A percentile compares a stretch with the other conserved stretches of the same genome.
phyloP scores from a whole-genome alignment of 805 yeast genomes.

The Barnettozyma californica region DNA sequence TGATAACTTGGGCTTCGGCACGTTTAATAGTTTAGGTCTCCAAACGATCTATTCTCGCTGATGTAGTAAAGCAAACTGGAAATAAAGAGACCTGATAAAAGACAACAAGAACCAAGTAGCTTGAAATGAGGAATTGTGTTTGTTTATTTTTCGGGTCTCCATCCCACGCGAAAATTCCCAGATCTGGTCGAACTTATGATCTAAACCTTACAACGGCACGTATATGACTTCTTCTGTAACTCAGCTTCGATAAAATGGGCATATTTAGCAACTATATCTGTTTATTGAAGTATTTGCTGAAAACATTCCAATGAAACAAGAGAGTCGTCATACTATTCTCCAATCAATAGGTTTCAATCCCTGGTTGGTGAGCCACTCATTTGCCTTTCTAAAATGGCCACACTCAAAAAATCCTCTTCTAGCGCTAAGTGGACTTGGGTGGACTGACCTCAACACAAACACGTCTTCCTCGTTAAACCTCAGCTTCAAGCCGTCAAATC shows the following conservation, averaged over 20 bases:
- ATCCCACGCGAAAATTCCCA: conserved; percentile 2
- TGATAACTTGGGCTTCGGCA: not conserved
- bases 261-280: too few relatives aligned
- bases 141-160: not conserved
- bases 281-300: too few relatives aligned
- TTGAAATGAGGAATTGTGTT: not conserved
- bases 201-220: too few relatives aligned
- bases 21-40: not conserved
- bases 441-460: conserved; percentile 66
- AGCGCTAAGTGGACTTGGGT: conserved; percentile 95
- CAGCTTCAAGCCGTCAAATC: conserved; percentile 27
- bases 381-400: conserved; percentile 67
- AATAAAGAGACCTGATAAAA: not conserved
- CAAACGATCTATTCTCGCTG: not conserved
- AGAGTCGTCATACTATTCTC: conserved; percentile 33
- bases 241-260: too few relatives aligned
- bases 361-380: conserved; percentile 61
- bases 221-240: too few relatives aligned
- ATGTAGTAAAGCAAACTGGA: not conserved
- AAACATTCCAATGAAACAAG: too few relatives aligned
- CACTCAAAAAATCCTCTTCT: conserved; percentile 79
- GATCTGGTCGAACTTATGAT: not conserved
- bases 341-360: conserved; percentile 55
- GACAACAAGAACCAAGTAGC: not conserved
- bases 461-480: conserved; percentile 29